A percentile compares a stretch with the other conserved stretches of the same genome.
Conservation (phyloP, 2,329 filamentous ascomycete genomes). For the Alternaria brassicicola region DNA sequence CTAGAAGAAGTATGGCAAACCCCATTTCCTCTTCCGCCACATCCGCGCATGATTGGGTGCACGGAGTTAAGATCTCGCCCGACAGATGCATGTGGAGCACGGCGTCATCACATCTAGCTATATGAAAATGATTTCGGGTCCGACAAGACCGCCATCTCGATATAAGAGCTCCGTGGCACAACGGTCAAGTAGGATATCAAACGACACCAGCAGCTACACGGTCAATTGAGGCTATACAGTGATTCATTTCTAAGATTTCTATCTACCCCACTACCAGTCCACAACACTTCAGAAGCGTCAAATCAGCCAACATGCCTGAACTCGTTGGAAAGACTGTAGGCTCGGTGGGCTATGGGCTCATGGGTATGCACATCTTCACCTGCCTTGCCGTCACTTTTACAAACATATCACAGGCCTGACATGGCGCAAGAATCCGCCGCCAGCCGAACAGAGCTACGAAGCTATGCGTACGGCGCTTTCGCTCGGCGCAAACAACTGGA, state of each 20-base stretch:
- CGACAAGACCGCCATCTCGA: background rate
- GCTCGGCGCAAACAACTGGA: conserved; percentile 56
- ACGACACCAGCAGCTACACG: background rate
- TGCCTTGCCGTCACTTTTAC: background rate
- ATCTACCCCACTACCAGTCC: conserved; percentile 7
- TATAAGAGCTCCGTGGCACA: background rate
- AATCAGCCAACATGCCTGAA: conserved; percentile 37
- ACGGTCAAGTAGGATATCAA: background rate
- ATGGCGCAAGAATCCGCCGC: conserved; percentile 50
- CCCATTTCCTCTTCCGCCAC: background rate
- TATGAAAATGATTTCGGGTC: conserved; percentile 4
- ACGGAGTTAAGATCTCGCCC: conserved; percentile 4
- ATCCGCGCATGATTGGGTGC: background rate
- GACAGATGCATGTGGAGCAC: background rate
- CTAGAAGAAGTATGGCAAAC: conserved; percentile 1
- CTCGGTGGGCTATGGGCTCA: conserved; percentile 55
- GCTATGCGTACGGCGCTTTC: conserved; percentile 54
- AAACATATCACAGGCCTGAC: conserved; percentile 50
- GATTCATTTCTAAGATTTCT: background rate
- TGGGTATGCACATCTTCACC: conserved; percentile 44
- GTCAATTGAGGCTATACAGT: background rate
- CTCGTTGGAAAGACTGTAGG: conserved; percentile 49
- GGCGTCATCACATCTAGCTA: conserved; percentile 7
- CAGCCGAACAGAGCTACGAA: conserved; percentile 48
- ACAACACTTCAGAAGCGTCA: conserved; percentile 4